A percentile compares a stretch with the other conserved stretches of the same genome.
Evolutionary conservation across 2,329 filamentous ascomycete species (phyloP).

Genomic region (Colletotrichum australisinense): DNA sequence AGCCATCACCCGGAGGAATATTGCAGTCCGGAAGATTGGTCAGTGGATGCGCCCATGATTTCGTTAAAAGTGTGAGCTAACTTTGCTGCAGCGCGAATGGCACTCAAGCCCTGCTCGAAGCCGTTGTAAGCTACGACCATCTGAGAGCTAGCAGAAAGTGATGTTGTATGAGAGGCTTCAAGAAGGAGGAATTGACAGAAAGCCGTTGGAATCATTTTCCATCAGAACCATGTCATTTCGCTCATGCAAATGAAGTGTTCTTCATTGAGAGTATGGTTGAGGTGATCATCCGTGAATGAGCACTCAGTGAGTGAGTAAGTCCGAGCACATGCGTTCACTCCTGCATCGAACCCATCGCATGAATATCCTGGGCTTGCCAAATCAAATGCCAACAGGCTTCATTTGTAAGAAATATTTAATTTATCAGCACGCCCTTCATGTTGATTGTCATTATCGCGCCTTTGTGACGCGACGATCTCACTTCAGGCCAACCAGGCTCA

Average conservation of each 20-base stretch:
- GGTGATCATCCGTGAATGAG: not conserved
- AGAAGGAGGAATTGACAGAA: not conserved
- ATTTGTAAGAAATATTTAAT: not conserved
- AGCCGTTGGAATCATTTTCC: not conserved
- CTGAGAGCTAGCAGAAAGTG: conserved; percentile 4
- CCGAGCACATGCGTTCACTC: not conserved
- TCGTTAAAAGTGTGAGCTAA: not conserved
- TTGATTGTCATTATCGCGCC: conserved; percentile 6
- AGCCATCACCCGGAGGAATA: conserved; percentile 75
- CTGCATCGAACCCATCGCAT: no score
- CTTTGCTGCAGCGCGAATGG: conserved; percentile 33
- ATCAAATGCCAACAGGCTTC: not conserved
- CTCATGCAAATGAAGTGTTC: not conserved
- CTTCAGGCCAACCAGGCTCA: not conserved
- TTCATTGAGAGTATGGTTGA: not conserved
- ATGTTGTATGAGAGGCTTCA: not conserved
- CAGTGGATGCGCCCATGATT: not conserved
- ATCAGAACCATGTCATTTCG: not conserved
- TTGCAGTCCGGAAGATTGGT: conserved; percentile 68
- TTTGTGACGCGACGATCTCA: not conserved
- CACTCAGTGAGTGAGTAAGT: not conserved
- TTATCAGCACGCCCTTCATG: conserved; percentile 2
- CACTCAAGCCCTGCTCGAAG: conserved; percentile 37
- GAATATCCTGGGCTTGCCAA: not conserved
- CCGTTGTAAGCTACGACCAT: conserved; percentile 37